Percentiles rank a stretch among this genome's conserved stretches.
These are phyloP conservation scores for Coriaria nepalensis DNA, from an alignment of 306 rosid species.

Conservation along the genomic window DNA sequence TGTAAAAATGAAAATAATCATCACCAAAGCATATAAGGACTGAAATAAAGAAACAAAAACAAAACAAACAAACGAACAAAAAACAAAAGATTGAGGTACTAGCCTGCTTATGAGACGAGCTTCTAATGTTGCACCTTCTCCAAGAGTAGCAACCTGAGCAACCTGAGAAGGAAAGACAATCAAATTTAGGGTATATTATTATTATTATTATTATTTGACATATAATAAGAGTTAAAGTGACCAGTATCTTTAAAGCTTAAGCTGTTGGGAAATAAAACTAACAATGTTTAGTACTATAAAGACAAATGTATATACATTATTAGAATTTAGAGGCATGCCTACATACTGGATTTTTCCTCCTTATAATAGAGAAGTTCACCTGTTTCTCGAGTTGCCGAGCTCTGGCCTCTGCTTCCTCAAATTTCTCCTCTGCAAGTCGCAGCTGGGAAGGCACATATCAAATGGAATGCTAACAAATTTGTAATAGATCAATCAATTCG, in stretches of 20 bases:
- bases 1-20: constrained; percentile 20
- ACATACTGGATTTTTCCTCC: not conserved
- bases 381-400: constrained; percentile 87
- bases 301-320: too few relatives aligned
- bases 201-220: too few relatives aligned
- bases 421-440: constrained; percentile 84
- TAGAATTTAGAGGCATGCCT: not conserved
- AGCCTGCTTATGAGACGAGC: constrained; percentile 87
- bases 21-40: not conserved
- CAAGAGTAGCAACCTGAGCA: constrained; percentile 49
- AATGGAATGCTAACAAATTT: constrained; percentile 16
- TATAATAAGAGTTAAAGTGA: too few relatives aligned
- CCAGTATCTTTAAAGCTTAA: too few relatives aligned
- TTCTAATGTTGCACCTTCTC: constrained; percentile 81
- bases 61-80: constrained; percentile 4
- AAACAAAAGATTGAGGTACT: constrained; percentile 25
- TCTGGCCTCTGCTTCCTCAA: constrained; percentile 79
- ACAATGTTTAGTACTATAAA: too few relatives aligned
- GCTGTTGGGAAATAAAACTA: too few relatives aligned
- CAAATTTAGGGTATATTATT: too few relatives aligned
- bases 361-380: constrained; percentile 28
- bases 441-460: constrained; percentile 67
- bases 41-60: too few relatives aligned
- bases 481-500: not conserved
- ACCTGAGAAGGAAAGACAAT: not conserved